These are phyloP conservation scores for Sarocladiaceae sp. DNA, from an alignment of 2,329 filamentous ascomycete species.

Conservation along the genomic window DNA sequence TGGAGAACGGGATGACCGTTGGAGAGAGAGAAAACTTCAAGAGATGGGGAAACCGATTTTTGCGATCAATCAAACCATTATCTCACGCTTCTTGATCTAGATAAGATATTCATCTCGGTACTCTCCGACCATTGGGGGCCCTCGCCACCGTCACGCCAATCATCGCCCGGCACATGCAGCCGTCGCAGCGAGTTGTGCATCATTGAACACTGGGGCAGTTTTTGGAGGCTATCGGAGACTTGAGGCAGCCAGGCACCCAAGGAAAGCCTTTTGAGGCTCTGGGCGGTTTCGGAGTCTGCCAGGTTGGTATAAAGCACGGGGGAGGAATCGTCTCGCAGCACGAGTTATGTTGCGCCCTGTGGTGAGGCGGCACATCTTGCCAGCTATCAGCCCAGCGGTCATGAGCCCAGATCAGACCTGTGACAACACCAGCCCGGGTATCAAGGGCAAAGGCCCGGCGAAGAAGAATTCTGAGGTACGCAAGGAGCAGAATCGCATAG, in stretches of 20 bases:
- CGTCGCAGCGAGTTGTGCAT: neutral
- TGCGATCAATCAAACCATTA: neutral
- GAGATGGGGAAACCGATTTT: neutral
- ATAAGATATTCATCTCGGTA: neutral
- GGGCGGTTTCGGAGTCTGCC: neutral
- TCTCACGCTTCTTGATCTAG: neutral
- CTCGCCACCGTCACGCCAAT: neutral
- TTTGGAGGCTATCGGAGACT: no score
- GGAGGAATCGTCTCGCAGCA: neutral
- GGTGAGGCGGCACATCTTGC: neutral
- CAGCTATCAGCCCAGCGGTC: neutral
- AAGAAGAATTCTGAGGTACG: slow-evolving; percentile 20
- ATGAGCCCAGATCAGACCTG: neutral
- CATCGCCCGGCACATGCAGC: neutral
- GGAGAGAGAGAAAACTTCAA: no score
- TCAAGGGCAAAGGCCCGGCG: slow-evolving; percentile 13
- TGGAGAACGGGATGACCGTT: no score
- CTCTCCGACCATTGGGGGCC: neutral
- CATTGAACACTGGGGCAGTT: no score
- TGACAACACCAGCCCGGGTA: slow-evolving; percentile 9
- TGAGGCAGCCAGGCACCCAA: no score
- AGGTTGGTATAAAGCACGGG: neutral
- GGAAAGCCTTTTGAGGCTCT: no score
- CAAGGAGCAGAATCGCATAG: slow-evolving; percentile 22
- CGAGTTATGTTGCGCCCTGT: neutral